Evolutionary conservation across 345 rosid species (phyloP).

Genomic region (Dovyalis caffra): DNA sequence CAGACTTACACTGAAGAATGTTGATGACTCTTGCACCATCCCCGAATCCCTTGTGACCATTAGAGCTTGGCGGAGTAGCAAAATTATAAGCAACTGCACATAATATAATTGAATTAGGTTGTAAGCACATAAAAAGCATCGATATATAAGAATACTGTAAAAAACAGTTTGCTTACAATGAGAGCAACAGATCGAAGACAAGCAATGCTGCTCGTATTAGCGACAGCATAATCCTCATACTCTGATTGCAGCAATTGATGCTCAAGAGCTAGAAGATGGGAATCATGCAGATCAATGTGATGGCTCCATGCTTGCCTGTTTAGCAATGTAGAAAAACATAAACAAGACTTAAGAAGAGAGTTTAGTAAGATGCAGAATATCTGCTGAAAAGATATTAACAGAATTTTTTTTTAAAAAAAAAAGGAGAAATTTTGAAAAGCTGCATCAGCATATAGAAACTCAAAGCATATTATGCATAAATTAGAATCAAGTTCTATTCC

Average conservation of each 20-base stretch:
- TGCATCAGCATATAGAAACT: neutral
- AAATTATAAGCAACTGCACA: conserved; percentile 49
- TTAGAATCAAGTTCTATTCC: neutral
- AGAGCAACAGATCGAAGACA: conserved; percentile 57
- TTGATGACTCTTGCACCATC: conserved; percentile 43
- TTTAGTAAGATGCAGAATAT: neutral
- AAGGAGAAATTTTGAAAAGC: neutral
- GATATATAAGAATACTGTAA: neutral
- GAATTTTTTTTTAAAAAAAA: neutral
- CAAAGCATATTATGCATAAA: neutral
- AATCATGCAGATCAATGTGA: conserved; percentile 46
- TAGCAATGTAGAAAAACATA: neutral
- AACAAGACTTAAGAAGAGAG: neutral
- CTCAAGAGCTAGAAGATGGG: conserved; percentile 59
- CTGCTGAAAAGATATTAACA: neutral
- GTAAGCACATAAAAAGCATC: neutral
- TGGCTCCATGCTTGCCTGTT: conserved; percentile 66
- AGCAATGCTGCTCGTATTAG: conserved; percentile 50
- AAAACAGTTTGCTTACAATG: conserved; percentile 36
- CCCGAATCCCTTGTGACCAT: conserved; percentile 42
- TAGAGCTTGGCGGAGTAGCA: conserved; percentile 56
- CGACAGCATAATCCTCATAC: conserved; percentile 56
- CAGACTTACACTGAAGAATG: conserved; percentile 42
- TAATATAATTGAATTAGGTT: conserved; percentile 13
- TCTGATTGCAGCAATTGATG: conserved; percentile 47